These are phyloP conservation scores for Penicillium expansum DNA, from an alignment of 2,329 filamentous ascomycete genomes.

Conservation along the genomic window DNA sequence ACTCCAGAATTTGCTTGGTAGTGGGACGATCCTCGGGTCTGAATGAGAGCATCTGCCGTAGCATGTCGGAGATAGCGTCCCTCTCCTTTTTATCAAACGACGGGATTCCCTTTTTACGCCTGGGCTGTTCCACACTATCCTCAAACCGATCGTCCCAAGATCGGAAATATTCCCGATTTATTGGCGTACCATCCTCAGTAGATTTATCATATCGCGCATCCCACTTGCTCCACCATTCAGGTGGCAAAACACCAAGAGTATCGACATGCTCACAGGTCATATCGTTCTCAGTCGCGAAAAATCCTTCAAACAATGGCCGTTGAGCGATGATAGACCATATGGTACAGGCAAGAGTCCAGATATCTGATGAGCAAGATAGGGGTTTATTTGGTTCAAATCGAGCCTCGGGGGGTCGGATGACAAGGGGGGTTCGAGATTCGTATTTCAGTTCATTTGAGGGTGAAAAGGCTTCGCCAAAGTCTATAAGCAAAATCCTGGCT, in stretches of 20 bases:
- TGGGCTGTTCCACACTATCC: slow-evolving; percentile 18
- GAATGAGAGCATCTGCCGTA: slow-evolving; percentile 25
- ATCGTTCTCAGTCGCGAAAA: not conserved
- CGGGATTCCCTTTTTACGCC: slow-evolving; percentile 9
- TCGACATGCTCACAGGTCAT: not conserved
- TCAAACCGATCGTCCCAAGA: slow-evolving; percentile 27
- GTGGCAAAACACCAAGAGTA: not conserved
- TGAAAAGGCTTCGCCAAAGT: not conserved
- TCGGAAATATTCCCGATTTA: slow-evolving; percentile 11
- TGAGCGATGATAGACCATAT: slow-evolving; percentile 27
- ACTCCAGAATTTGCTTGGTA: slow-evolving; percentile 21
- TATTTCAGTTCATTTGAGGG: slow-evolving; percentile 13
- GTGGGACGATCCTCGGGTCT: slow-evolving; percentile 18
- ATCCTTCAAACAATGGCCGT: not conserved
- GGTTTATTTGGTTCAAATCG: slow-evolving; percentile 30
- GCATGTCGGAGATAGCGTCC: slow-evolving; percentile 21
- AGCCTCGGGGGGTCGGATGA: slow-evolving; percentile 33
- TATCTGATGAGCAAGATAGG: slow-evolving; percentile 34
- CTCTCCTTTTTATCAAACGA: slow-evolving; percentile 15
- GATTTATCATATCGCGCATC: not conserved
- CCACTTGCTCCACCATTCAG: not conserved
- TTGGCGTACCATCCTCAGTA: slow-evolving; percentile 19
- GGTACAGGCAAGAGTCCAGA: slow-evolving; percentile 38
- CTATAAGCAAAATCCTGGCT: slow-evolving; percentile 21
- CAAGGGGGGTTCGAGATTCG: slow-evolving; percentile 21